Base-by-base conservation (phyloP, 306 rosid genomes). In the Betula pendula region DNA sequence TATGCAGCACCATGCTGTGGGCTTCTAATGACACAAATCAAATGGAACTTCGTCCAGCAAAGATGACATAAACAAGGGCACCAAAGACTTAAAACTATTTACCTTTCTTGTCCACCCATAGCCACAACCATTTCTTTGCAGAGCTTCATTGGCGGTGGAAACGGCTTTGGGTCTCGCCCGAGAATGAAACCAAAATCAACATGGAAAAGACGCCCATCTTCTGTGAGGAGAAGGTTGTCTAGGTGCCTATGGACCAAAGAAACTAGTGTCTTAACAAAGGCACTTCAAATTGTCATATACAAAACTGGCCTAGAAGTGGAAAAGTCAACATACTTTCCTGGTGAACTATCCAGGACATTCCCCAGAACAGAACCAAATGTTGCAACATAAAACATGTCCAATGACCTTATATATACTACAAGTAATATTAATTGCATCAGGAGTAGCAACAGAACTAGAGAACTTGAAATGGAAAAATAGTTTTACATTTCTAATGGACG, bases 61-160 rank as follows among this genome's bases (percentile, higher is more conserved):
- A 52, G 38, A 78, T 68, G 62, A 59, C 2, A 6, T 4, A 48
- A 55, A 59, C 59, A 58, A n/a, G 68, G 31, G 60, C 33, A 66
- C 20, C 62, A 20, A 29, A 59, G 33, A 17, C 33, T 42, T 4
- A 13, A 20, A 53, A 12, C 9, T 38, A 47, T 65, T 71, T 77
- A 92, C 98, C 98, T 92, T 86, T 94, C 98, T 72, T 96, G 96
- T 79, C 98, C 98, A 75, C 98, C 98, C 98, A 94, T 94, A 53
- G 98, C 98, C 88, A 92, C 99, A 59, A 95, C 99, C 97, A 95
- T 95, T 90, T 92, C 99, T 86, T 92, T 95, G 87, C 99, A 95
- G 63, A 95, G 97, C 87, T 95, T 95, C 99, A 95, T 92, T 58
- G 99, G 99, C 42, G 99, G 99, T 51, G 97, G 99, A 87, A 95